Evolutionary conservation across 1,284 basidiomycete genomes (phyloP), one percentile per base, ranked within the genome.

Genomic region (Ustilago nuda): DNA sequence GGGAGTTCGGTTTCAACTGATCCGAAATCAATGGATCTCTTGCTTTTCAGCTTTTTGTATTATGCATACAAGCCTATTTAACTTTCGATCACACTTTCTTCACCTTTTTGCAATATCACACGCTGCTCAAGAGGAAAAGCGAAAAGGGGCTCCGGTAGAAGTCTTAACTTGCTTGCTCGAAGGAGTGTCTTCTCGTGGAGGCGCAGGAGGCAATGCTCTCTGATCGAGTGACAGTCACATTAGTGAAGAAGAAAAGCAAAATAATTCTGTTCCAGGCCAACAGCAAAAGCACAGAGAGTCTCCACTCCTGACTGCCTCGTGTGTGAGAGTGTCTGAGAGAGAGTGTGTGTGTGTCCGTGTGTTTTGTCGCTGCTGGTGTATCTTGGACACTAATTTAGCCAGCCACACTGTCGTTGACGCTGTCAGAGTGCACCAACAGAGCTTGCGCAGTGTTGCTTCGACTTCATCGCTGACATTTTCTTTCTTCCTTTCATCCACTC

Each of bases 71-170:
- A 35, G 23, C 23, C 23, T 27, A 27, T 19, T 17, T 33, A 33
- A 33, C n/a, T 52, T 17, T 66, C 66, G 66, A 63, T 69, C 66
- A 63, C 66, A 36, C n/a, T 17, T 39, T 61, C 35, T 15, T 19
- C 45, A 13, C 15, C 15, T 23, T 27, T 32, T 36, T 64, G 57
- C 61, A 69, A 69, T 45, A 60, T 41, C 17, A 64, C 32, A 60
- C 61, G 19, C 56, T 55, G 4, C 54, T 15, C 53, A 51, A 56
- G 66, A 69, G 63, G 61, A 60, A 68, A 36, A 27, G 23, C 23
- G 23, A 27, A 27, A 27, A 33, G 13, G 60, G 46, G 67, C 67
- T 69, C 61, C 57, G 67, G 45, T 48, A 41, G 12, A 3, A 27
- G 23, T 27, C 23, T 27, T 27, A 27, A 41, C 39, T 39, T 50